Base-by-base conservation (phyloP, 2,329 filamentous ascomycete genomes). In the Cercospora sesami region DNA sequence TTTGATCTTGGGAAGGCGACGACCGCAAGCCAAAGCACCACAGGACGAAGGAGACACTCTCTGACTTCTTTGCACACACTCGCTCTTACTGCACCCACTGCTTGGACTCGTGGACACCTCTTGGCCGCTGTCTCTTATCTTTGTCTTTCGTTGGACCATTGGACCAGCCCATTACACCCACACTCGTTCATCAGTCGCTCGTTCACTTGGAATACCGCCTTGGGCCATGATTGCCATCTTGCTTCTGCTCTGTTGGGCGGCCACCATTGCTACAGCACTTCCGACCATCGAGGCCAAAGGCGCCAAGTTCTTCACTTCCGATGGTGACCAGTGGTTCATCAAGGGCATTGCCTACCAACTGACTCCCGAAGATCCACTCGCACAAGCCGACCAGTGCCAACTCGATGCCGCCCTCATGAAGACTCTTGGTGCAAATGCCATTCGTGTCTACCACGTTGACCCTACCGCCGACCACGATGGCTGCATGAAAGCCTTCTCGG, bases 401-500 rank as follows among this genome's bases (percentile, higher is more conserved):
- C 87, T 88, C 73, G 93, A 97, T 81, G 89, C 90, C 51, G 78
- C 82, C 16, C 84, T 94, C 76, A 96, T 96, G 91, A 86, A 91
- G 78, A 87, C 89, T 18, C 83, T 97, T 64, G 92, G 92, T 70
- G 87, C 91, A 77, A 96, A 96, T 78, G 86, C 90, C 31, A 93
- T 96, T 75, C 91, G 93, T 66, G 91, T 95, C 67, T 97, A 97
- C 80, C 92, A 96, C 76, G 92, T 97, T 69, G 90, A 96, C 74
- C 82, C 91, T 1, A 78, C 80, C 2, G 87, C 82, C 33, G 83
- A 94, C 77, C 94, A 97, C 79, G 84, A 86, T 67, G 89, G 85
- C 21, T 97, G 93, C 82, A 96, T 97, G 92, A 84, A 84, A 64
- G 89, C 89, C 1, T 92, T 97, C 77, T 88, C 87, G 12, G 87